phyloP scores from a whole-genome alignment of 169 alveolate genomes.

The Pseudocohnilembus persalinus region DNA sequence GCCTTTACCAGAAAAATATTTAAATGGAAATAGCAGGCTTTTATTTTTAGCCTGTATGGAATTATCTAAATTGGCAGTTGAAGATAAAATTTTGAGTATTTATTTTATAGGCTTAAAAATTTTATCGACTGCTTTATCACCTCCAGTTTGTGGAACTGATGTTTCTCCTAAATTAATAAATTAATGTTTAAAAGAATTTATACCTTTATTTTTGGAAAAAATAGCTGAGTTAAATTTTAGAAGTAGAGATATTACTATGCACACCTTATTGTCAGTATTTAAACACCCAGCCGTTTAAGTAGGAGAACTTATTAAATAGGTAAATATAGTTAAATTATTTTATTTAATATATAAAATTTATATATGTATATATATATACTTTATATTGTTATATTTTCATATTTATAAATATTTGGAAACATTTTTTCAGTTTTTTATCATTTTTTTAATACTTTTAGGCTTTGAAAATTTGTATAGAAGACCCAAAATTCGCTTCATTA shows the following conservation, averaged over 20 bases:
- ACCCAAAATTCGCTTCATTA: constrained; percentile 39
- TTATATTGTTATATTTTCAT: too few relatives aligned
- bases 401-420: too few relatives aligned
- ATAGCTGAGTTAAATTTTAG: constrained; percentile 79
- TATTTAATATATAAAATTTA: too few relatives aligned
- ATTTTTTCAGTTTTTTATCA: too few relatives aligned
- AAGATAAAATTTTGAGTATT: constrained; percentile 78
- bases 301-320: constrained; percentile 52
- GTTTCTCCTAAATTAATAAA: constrained; percentile 75
- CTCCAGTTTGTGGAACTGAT: constrained; percentile 84
- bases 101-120: constrained; percentile 74
- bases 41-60: constrained; percentile 84
- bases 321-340: too few relatives aligned
- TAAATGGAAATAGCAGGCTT: constrained; percentile 67
- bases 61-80: constrained; percentile 71
- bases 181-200: constrained; percentile 70
- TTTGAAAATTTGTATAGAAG: constrained; percentile 35
- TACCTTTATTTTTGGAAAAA: constrained; percentile 74
- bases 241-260: constrained; percentile 80
- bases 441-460: too few relatives aligned
- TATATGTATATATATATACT: too few relatives aligned
- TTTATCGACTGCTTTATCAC: constrained; percentile 71
- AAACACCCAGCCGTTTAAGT: constrained; percentile 79
- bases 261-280: constrained; percentile 67
- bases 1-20: constrained; percentile 75